Evolutionary conservation across 1,284 basidiomycete genomes (phyloP), one percentile per base, ranked within the genome.

Genomic region (Entoloma clypeatum): DNA sequence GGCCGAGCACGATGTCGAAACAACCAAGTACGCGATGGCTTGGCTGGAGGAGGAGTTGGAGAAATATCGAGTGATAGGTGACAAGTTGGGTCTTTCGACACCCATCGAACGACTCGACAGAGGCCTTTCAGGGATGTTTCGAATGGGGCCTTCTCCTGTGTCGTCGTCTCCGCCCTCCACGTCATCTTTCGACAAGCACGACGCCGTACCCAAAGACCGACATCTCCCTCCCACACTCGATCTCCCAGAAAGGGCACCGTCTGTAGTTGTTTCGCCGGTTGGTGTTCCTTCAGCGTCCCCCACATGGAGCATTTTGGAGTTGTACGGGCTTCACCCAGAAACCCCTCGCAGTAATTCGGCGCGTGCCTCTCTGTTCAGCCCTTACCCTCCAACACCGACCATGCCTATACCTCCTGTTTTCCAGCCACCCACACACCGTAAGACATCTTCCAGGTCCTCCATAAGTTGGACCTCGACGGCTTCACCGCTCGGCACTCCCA

Each of bases 281-380:
- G 44, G 49, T 10, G 52, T 62, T 24, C 52, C 60, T 39, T 64
- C 64, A 3, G 57, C 64, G 11, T 66, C 65, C 1, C 58, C 65
- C 4, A 67, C 64, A n/a, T 54, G 65, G 50, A 65, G 61, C 47
- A 65, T 66, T 30, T 53, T 66, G 14, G 63, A 65, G 42, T 62
- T 55, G 55, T 62, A 65, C 44, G 63, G 62, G 6, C 59, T 62
- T 13, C 59, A 56, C 36, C 61, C 61, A 0, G 59, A 58, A 28
- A 60, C 65, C 16, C 63, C 64, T 5, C 41, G 52, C 14, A 26
- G 50, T 22, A 53, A 55, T 29, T 40, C 44, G 18, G 38, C 48
- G 28, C 44, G 35, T 30, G 19, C 49, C 43, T 28, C 44, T 2
- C 21, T 53, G 46, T 25, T 53, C 43, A 35, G 36, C 43, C 27